Conservation (phyloP, 768 basidiomycete species). For the Lentinula sp. region DNA sequence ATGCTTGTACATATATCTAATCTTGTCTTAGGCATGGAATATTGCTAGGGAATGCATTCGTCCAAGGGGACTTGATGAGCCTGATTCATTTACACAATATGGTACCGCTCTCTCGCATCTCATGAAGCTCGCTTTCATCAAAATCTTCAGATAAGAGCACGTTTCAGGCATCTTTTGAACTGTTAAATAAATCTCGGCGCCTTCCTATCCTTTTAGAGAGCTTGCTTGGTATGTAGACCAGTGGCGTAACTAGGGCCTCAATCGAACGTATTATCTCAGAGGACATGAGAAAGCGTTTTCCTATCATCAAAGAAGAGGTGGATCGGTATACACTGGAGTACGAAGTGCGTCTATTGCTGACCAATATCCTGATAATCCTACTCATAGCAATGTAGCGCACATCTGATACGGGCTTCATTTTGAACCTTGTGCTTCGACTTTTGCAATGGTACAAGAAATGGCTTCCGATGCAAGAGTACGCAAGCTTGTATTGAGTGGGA, state of each 20-base stretch:
- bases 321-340: constrained; percentile 50
- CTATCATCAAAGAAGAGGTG: constrained; percentile 59
- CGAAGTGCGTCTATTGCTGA: constrained; percentile 35
- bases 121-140: neutral
- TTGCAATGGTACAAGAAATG: constrained; percentile 74
- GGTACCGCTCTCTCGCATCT: constrained; percentile 8
- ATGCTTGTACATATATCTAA: neutral
- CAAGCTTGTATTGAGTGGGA: constrained; percentile 9
- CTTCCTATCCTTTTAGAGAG: constrained; percentile 62
- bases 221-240: constrained; percentile 52
- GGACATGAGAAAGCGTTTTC: constrained; percentile 51
- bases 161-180: constrained; percentile 50
- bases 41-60: constrained; percentile 46
- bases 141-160: constrained; percentile 33
- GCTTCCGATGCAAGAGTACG: constrained; percentile 62
- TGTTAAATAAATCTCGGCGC: constrained; percentile 52
- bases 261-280: constrained; percentile 31
- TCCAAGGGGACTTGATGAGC: constrained; percentile 46
- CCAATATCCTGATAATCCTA: neutral
- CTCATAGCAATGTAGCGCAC: constrained; percentile 29
- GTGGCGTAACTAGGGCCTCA: neutral
- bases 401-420: constrained; percentile 42
- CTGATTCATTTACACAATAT: constrained; percentile 8
- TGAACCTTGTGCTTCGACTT: constrained; percentile 50
- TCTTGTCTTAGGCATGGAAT: constrained; percentile 51